phyloP scores from a whole-genome alignment of 345 rosid genomes.

The Gossypium herbaceum region DNA sequence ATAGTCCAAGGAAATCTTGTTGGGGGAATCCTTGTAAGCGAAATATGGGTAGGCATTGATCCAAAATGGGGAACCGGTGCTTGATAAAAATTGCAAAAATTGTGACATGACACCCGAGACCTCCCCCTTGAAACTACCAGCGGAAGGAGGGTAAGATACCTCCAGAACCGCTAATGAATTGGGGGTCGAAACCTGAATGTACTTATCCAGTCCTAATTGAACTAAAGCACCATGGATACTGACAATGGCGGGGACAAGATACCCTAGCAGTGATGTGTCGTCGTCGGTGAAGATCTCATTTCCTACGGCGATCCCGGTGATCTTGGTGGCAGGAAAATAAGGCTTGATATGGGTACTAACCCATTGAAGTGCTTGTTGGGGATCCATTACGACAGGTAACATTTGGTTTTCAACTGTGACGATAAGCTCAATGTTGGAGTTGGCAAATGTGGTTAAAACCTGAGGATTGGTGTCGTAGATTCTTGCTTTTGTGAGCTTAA shows the following conservation, averaged over 20 bases:
- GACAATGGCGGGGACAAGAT: constrained; percentile 68
- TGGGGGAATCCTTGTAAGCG: constrained; percentile 77
- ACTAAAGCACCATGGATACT: constrained; percentile 70
- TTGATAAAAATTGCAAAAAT: constrained; percentile 49
- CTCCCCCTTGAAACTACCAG: constrained; percentile 66
- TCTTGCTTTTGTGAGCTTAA: constrained; percentile 62
- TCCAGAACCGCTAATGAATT: constrained; percentile 65
- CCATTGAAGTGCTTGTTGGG: constrained; percentile 83
- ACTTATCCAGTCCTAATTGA: constrained; percentile 62
- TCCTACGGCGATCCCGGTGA: constrained; percentile 77
- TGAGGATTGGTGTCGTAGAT: constrained; percentile 90
- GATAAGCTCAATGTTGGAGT: constrained; percentile 61
- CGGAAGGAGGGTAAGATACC: constrained; percentile 90
- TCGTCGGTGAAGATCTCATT: constrained; percentile 67
- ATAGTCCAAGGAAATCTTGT: constrained; percentile 60
- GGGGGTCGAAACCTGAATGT: constrained; percentile 73
- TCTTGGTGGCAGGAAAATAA: constrained; percentile 57
- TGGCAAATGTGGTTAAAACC: constrained; percentile 63
- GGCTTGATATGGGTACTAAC: constrained; percentile 63
- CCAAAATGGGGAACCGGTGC: constrained; percentile 68
- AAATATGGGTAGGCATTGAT: constrained; percentile 98
- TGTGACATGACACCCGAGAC: constrained; percentile 54
- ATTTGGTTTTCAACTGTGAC: constrained; percentile 78
- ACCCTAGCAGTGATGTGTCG: constrained; percentile 42
- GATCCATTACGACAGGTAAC: constrained; percentile 53